Percentiles rank a stretch among this genome's conserved stretches.
Conservation (phyloP, 257 asterid genomes). For the Solanum rostratum region DNA sequence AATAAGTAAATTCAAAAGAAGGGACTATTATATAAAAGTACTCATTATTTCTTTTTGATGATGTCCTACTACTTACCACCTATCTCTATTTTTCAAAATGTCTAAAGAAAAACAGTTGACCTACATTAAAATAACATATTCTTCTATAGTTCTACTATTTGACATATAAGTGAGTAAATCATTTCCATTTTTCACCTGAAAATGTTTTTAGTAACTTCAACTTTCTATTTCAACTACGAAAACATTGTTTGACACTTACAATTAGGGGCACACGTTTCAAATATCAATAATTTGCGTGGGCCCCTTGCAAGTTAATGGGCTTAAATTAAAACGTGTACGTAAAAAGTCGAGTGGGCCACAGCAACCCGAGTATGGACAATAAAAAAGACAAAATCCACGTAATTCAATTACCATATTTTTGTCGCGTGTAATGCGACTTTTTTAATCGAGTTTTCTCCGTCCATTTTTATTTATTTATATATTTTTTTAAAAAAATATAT, state of each 20-base stretch:
- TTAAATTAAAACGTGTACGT: background rate
- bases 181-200: background rate
- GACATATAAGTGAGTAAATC: background rate
- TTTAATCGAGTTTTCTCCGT: background rate
- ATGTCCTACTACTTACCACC: no score
- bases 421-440: background rate
- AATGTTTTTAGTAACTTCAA: background rate
- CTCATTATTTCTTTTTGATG: no score
- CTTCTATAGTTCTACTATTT: background rate
- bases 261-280: background rate
- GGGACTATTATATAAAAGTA: no score
- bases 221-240: background rate
- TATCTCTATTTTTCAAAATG: no score
- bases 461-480: no score
- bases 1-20: no score
- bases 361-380: background rate
- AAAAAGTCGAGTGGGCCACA: background rate
- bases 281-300: background rate
- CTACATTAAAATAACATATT: background rate
- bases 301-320: background rate
- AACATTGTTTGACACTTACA: background rate
- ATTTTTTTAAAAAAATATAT: no score
- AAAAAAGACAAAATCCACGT: background rate
- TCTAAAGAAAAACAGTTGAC: background rate
- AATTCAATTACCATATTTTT: background rate